These are phyloP conservation scores for Monosporozyma siamensis DNA, from an alignment of 805 yeast species.

Conservation along the genomic window DNA sequence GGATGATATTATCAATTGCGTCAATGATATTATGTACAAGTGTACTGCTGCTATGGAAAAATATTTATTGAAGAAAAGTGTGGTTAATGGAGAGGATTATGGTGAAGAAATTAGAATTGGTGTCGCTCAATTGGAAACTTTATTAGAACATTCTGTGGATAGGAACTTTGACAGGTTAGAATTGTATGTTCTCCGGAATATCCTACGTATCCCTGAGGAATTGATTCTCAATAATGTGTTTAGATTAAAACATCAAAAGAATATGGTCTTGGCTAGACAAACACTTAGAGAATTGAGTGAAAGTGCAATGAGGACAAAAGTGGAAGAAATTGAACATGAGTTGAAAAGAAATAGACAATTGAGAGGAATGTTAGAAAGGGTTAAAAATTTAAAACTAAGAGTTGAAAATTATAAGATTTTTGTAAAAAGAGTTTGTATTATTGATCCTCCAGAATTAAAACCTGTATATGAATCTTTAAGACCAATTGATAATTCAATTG, in stretches of 20 bases:
- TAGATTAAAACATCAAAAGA: conserved; percentile 58
- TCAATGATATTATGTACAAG: conserved; percentile 72
- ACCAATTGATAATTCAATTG: conserved; percentile 25
- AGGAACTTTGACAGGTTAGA: conserved; percentile 80
- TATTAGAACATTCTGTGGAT: conserved; percentile 68
- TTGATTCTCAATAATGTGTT: conserved; percentile 58
- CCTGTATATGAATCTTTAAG: conserved; percentile 15
- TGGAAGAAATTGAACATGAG: conserved; percentile 15
- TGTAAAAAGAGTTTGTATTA: conserved; percentile 3
- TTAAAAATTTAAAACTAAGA: conserved; percentile 16
- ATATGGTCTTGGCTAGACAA: conserved; percentile 28
- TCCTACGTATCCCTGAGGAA: conserved; percentile 59
- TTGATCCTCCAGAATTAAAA: conserved; percentile 7
- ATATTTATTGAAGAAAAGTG: conserved; percentile 35
- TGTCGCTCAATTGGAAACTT: conserved; percentile 67
- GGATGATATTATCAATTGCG: conserved; percentile 83
- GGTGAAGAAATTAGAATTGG: conserved; percentile 63
- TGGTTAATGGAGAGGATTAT: conserved; percentile 18
- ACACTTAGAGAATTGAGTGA: conserved; percentile 7
- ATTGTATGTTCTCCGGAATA: conserved; percentile 68
- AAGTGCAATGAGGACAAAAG: conserved; percentile 14
- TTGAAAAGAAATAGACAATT: conserved; percentile 12
- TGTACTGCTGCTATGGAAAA: conserved; percentile 73
- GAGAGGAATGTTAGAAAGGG: conserved; percentile 12
- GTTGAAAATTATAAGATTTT: conserved; percentile 15